Conservation (phyloP, 2,329 filamentous ascomycete genomes). For the Aspergillus ochraceus region DNA sequence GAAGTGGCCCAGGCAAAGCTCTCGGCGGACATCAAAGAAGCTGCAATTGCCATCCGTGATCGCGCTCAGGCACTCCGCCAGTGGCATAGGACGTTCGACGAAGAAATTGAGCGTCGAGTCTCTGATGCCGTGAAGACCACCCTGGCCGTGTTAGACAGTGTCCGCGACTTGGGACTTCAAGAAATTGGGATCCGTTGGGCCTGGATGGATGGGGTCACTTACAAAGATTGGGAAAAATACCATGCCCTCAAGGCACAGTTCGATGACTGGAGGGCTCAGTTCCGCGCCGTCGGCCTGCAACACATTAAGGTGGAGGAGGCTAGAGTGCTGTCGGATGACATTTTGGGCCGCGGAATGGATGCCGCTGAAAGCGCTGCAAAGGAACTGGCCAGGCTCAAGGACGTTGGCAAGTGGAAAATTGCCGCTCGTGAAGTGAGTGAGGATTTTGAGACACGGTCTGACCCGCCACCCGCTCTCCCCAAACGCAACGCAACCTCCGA, state of each 20-base stretch:
- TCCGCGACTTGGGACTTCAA: conserved; percentile 80
- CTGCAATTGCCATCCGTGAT: conserved; percentile 72
- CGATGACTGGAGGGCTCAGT: conserved; percentile 78
- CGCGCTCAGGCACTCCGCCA: conserved; percentile 73
- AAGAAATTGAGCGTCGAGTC: conserved; percentile 68
- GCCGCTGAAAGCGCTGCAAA: conserved; percentile 75
- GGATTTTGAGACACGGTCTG: conserved; percentile 70
- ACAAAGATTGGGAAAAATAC: conserved; percentile 96
- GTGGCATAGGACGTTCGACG: conserved; percentile 73
- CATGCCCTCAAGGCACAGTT: conserved; percentile 82
- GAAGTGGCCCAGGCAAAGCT: conserved; percentile 56
- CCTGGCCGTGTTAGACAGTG: conserved; percentile 77
- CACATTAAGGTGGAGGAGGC: conserved; percentile 71
- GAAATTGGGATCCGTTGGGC: conserved; percentile 93
- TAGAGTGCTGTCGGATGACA: conserved; percentile 64
- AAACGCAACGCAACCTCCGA: conserved; percentile 26
- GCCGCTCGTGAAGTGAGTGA: conserved; percentile 70
- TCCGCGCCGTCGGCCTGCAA: conserved; percentile 72
- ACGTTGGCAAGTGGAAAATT: conserved; percentile 83
- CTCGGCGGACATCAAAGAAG: conserved; percentile 59
- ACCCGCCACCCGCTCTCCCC: conserved; percentile 32
- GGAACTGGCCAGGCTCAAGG: conserved; percentile 77
- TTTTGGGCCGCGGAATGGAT: conserved; percentile 79
- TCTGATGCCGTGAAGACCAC: conserved; percentile 75
- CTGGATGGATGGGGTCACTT: conserved; percentile 91